Conservation (phyloP, 192 early-diverging fungal species). For the Entomortierella chlamydospora region DNA sequence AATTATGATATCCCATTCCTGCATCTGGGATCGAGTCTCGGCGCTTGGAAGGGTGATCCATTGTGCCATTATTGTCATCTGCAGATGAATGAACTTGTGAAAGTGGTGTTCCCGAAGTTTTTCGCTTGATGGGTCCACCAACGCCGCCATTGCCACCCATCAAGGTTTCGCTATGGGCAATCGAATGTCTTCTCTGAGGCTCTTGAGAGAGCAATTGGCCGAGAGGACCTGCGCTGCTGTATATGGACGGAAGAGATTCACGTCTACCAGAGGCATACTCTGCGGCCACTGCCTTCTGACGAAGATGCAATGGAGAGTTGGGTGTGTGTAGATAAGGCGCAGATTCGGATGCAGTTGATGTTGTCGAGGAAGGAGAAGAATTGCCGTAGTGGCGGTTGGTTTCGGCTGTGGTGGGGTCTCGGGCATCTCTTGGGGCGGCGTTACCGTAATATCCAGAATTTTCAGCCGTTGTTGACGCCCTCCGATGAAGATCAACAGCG, state of each 20-base stretch:
- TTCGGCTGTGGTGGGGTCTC: no score
- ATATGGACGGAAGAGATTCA: constrained; percentile 48
- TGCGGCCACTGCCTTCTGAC: constrained; percentile 9
- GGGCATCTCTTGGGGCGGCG: neutral
- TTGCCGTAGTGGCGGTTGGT: constrained; percentile 3
- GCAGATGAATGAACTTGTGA: constrained; percentile 33
- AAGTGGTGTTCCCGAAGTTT: constrained; percentile 35
- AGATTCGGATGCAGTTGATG: neutral
- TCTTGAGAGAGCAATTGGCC: constrained; percentile 48
- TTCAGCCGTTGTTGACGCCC: constrained; percentile 15
- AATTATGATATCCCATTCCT: constrained; percentile 19
- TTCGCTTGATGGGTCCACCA: constrained; percentile 33
- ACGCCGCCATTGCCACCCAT: neutral
- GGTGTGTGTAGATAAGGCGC: constrained; percentile 1
- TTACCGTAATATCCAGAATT: constrained; percentile 6
- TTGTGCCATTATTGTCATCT: neutral
- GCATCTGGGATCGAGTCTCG: constrained; percentile 58
- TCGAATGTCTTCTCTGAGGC: constrained; percentile 37
- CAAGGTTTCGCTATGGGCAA: constrained; percentile 14
- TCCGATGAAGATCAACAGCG: constrained; percentile 16
- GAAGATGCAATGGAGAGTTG: constrained; percentile 17
- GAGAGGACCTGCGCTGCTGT: constrained; percentile 43
- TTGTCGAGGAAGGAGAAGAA: constrained; percentile 8
- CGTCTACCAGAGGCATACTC: constrained; percentile 20
- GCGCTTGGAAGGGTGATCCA: constrained; percentile 49